Base-by-base conservation (phyloP, 2,329 filamentous ascomycete species). In the Ophiocordyceps australis region DNA sequence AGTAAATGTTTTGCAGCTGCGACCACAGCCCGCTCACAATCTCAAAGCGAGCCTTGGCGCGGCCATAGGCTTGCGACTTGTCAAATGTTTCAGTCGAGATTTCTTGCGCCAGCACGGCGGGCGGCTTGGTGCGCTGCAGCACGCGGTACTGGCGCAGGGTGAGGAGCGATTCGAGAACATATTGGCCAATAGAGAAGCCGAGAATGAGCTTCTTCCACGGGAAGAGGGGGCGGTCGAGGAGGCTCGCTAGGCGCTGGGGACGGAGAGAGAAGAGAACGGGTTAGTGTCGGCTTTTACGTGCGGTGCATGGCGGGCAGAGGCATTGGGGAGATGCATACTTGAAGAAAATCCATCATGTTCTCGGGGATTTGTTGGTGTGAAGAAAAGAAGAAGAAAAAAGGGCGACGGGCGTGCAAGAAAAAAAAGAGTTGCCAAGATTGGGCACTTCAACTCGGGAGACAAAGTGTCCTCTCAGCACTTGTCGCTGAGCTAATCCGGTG, bases 131-230 rank as follows among this genome's bases (percentile, higher is more conserved):
- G 38, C 72, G 71, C 46, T 86, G 71, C 32, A 95, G 65, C 29
- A 94, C 71, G 38, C 73, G 70, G 51, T 94, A 95, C 52, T 98
- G 89, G 30, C 89, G 81, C 38, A 81, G 59, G 15, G 82, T 82
- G 27, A 98, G 72, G 55, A 86, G 80, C 23, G 81, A 74, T 52
- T 98, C 89, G 45, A 98, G 74, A 28, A 82, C 56, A 50, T 81
- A 95, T 49, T 98, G 82, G 33, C 78, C 82, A 41, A 95, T 50
- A 17, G 83, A 92, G 59, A 98, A 98, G 42, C 83, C 80, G 40
- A 95, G 68, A 42, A 98, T 85, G 41, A 98, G 72, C 49, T 73
- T 78, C 70, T 94, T 98, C 89, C 89, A 98, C 28, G 89, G 86
- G 59, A 95, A 93, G 45, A 80, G 62, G 30, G 86, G 85, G 45